These are phyloP conservation scores for Populus hybrid DNA, from an alignment of 441 rosid species.

Conservation along the genomic window DNA sequence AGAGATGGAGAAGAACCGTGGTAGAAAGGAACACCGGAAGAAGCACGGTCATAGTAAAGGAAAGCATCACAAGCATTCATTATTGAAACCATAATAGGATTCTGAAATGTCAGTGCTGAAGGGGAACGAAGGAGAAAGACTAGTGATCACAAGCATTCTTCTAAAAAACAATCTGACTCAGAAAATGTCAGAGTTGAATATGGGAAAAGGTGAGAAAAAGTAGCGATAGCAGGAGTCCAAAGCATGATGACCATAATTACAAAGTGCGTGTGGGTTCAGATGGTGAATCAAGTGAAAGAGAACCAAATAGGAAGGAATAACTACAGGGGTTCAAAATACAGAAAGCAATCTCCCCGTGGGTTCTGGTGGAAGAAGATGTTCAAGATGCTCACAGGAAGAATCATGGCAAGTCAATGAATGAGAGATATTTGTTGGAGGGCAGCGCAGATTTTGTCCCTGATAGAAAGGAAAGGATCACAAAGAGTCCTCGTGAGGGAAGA, in stretches of 20 bases:
- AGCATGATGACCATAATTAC: slow-evolving; percentile 27
- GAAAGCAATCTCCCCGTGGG: slow-evolving; percentile 28
- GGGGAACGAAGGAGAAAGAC: slow-evolving; percentile 27
- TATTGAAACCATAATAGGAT: slow-evolving; percentile 27
- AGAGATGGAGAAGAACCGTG: slow-evolving; percentile 37
- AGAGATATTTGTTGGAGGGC: slow-evolving; percentile 28
- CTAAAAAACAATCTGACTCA: slow-evolving; percentile 28
- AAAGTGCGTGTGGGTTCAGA: slow-evolving; percentile 30
- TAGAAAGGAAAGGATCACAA: slow-evolving; percentile 23
- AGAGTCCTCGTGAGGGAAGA: slow-evolving; percentile 3
- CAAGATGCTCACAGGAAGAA: slow-evolving; percentile 33
- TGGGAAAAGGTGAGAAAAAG: slow-evolving; percentile 24
- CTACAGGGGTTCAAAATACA: slow-evolving; percentile 26
- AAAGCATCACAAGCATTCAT: slow-evolving; percentile 44
- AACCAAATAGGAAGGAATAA: slow-evolving; percentile 27
- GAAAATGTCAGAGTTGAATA: slow-evolving; percentile 37
- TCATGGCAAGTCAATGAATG: slow-evolving; percentile 34
- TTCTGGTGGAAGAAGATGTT: slow-evolving; percentile 22
- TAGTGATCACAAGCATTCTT: slow-evolving; percentile 30
- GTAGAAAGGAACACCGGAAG: slow-evolving; percentile 39
- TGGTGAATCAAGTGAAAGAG: slow-evolving; percentile 39
- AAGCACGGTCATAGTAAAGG: slow-evolving; percentile 34
- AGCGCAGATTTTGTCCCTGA: slow-evolving; percentile 13
- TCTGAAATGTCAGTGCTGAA: slow-evolving; percentile 40
- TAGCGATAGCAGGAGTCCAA: slow-evolving; percentile 17